Evolutionary conservation across 805 yeast genomes (phyloP), one percentile per base, ranked within the genome.

Genomic region (Sungouiella thailandica): DNA sequence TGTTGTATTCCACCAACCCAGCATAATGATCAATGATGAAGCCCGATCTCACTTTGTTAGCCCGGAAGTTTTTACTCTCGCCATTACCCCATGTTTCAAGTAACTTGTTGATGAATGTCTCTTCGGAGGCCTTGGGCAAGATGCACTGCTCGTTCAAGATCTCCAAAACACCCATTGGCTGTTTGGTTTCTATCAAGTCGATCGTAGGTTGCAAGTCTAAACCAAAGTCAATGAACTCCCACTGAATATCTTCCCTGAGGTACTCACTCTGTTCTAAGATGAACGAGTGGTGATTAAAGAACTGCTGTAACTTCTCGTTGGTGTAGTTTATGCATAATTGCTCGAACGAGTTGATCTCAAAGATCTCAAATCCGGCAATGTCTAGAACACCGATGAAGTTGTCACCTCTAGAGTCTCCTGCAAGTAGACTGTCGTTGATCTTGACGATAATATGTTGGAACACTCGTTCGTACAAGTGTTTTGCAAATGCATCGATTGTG

Each of bases 141-240:
- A 93, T 83, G 43, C 97, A 90, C 54, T 93, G 97, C 58, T 93
- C 99, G 54, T 93, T 95, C 30, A 93, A 67, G 16, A 89, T 71
- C 9, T 95, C 82, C 36, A 93, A 76, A 11, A 93, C 72, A 32
- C 97, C 96, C 58, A 87, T 73, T 29, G 89, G 80, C 41, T 72
- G 67, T 51, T 47, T 62, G 55, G 80, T 74, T 60, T 93, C 98
- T 34, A 93, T 89, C 36, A 93, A 66, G 48, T 89, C 95, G 32
- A 93, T 93, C 0, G 98, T 90, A 17, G 94, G 94, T 54, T 90
- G 96, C 36, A 93, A 67, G 56, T 93, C 97, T 40, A 81, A 83
- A 11, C 98, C 98, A 60, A 88, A 93, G 55, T 93, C 98, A 31
- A 90, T 82, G 46, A 81, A 90, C 39, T 74, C 71, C 81, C 81